Percentiles rank a stretch among this genome's conserved stretches.
phyloP scores from a whole-genome alignment of 371 early-diverging fungal species.

The Fennellomyces sp. region DNA sequence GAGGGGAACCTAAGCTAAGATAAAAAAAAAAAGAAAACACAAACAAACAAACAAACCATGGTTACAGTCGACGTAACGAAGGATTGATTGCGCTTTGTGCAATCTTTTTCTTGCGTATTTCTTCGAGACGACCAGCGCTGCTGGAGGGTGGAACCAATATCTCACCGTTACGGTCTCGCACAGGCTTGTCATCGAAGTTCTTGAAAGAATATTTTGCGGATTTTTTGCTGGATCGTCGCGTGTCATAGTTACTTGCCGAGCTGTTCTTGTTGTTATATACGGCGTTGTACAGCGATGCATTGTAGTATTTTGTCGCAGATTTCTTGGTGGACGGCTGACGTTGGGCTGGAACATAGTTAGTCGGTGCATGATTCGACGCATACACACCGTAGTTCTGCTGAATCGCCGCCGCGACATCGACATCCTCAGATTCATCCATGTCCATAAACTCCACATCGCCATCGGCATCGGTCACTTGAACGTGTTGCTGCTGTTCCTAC shows the following conservation, averaged over 20 bases:
- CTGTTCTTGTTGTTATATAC: not conserved
- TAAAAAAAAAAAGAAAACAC: no score
- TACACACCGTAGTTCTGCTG: not conserved
- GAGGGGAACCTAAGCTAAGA: no score
- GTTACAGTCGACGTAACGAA: no score
- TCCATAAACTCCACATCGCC: slow-evolving; percentile 15
- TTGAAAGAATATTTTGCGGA: not conserved
- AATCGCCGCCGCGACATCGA: not conserved
- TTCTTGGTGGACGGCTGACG: not conserved
- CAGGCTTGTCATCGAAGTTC: not conserved
- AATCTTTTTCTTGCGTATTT: not conserved
- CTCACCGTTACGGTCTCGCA: slow-evolving; percentile 1
- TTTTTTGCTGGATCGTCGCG: not conserved
- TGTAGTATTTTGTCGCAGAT: not conserved
- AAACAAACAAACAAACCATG: no score
- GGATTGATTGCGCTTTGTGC: no score
- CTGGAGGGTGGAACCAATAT: slow-evolving; percentile 1
- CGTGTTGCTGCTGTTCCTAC: not conserved
- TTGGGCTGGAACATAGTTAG: not conserved
- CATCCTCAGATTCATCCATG: slow-evolving; percentile 1
- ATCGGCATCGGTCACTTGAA: no score
- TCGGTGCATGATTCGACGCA: not conserved
- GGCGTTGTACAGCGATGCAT: not conserved
- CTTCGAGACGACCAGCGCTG: slow-evolving; percentile 6
- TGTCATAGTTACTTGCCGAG: not conserved